Percentiles rank a stretch among this genome's conserved stretches.
Conservation (phyloP, 768 basidiomycete species). For the Podaxis sp. region DNA sequence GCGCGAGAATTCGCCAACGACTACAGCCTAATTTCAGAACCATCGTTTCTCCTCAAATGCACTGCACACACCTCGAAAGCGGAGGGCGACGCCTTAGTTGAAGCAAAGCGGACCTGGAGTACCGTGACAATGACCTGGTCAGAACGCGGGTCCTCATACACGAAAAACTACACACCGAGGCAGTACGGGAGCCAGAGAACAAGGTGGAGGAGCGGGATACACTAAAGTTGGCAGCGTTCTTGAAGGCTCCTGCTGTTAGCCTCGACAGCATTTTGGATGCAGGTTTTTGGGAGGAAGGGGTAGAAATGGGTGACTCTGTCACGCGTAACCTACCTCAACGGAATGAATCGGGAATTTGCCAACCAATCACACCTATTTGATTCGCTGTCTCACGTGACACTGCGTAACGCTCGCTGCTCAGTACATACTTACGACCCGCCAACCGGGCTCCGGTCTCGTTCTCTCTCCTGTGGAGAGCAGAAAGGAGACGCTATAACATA, state of each 20-base stretch:
- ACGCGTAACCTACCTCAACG: constrained; percentile 43
- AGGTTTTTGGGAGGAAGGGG: constrained; percentile 42
- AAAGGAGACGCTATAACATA: too few species aligned
- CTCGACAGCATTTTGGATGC: constrained; percentile 74
- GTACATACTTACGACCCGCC: too few species aligned
- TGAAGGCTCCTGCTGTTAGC: constrained; percentile 74
- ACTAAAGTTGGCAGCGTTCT: constrained; percentile 48
- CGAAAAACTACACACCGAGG: constrained; percentile 42
- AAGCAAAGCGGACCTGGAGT: constrained; percentile 68
- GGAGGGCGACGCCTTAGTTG: constrained; percentile 56
- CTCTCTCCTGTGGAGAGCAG: too few species aligned
- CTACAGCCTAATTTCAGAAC: constrained; percentile 32
- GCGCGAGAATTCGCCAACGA: constrained; percentile 68
- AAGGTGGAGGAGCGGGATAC: constrained; percentile 42
- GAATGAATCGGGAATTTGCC: constrained; percentile 46
- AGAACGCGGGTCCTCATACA: constrained; percentile 15
- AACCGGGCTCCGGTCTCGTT: too few species aligned
- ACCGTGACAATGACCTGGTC: constrained; percentile 19
- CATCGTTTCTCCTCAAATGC: neutral
- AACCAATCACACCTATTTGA: constrained; percentile 30
- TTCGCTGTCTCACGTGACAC: constrained; percentile 22
- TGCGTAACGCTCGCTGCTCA: neutral
- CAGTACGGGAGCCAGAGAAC: constrained; percentile 41
- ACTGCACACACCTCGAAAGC: constrained; percentile 59
- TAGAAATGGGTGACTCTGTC: constrained; percentile 35